Conservation (phyloP, 192 early-diverging fungal genomes). For the Coemansia sp. region DNA sequence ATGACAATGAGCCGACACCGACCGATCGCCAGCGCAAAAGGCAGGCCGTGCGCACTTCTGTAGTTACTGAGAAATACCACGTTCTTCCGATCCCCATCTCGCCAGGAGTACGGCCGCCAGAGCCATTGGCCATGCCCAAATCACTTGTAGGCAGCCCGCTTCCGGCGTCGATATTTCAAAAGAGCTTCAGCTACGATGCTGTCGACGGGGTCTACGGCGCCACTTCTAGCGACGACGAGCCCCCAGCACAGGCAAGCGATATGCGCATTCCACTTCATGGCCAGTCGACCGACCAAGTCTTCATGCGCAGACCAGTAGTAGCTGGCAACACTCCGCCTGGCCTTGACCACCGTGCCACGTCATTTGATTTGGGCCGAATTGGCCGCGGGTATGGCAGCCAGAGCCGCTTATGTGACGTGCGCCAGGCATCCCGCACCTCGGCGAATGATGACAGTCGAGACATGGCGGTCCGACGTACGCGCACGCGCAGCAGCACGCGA, state of each 20-base stretch:
- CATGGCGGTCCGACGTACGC: background rate
- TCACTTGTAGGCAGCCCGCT: slow-evolving; percentile 26
- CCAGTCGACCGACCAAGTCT: background rate
- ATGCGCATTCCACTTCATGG: background rate
- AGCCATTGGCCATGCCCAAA: background rate
- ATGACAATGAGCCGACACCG: slow-evolving; percentile 11
- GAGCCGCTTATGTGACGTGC: background rate
- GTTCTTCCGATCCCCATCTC: slow-evolving; percentile 28
- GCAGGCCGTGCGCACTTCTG: slow-evolving; percentile 32
- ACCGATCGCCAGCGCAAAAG: slow-evolving; percentile 41
- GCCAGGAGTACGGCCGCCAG: background rate
- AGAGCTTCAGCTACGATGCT: slow-evolving; percentile 22
- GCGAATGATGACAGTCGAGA: background rate
- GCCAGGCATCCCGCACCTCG: background rate
- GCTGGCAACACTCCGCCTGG: background rate
- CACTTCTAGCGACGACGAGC: slow-evolving; percentile 40
- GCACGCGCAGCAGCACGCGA: slow-evolving; percentile 30
- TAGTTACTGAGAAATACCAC: slow-evolving; percentile 39
- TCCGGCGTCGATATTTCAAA: slow-evolving; percentile 29
- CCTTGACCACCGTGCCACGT: slow-evolving; percentile 50
- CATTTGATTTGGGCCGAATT: slow-evolving; percentile 51
- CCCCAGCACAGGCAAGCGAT: background rate
- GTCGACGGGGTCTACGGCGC: slow-evolving; percentile 23
- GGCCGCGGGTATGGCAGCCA: slow-evolving; percentile 4
- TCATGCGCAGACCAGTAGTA: no score